phyloP scores from a whole-genome alignment of 2,329 filamentous ascomycete species.

The Periglandula ipomoeae region DNA sequence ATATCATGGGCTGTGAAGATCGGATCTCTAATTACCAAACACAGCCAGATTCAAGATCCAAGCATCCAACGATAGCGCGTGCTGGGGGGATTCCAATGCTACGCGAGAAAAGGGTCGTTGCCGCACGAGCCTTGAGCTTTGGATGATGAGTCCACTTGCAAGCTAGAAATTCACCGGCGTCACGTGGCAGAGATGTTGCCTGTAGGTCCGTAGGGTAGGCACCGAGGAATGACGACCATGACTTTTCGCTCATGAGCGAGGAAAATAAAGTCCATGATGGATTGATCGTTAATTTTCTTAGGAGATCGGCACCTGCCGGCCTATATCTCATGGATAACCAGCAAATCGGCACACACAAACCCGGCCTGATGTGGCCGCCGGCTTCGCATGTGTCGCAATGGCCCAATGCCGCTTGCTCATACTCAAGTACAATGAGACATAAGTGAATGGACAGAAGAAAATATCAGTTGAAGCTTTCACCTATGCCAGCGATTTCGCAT shows the following conservation, averaged over 20 bases:
- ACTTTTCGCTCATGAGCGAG: not conserved
- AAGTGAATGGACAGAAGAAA: not conserved
- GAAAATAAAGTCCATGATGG: too few relatives aligned
- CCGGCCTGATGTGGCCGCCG: too few relatives aligned
- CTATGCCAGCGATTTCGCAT: slow-evolving; percentile 6
- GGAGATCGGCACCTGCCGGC: not conserved
- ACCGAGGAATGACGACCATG: slow-evolving; percentile 1
- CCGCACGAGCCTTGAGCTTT: slow-evolving; percentile 12
- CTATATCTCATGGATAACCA: too few relatives aligned
- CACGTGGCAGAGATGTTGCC: slow-evolving; percentile 17
- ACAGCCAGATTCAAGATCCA: not conserved
- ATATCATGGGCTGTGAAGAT: slow-evolving; percentile 24
- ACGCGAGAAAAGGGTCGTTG: not conserved
- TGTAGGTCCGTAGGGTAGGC: slow-evolving; percentile 5
- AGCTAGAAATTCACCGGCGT: slow-evolving; percentile 22
- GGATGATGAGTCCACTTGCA: slow-evolving; percentile 17
- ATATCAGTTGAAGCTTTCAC: not conserved
- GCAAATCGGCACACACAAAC: too few relatives aligned
- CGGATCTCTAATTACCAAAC: slow-evolving; percentile 10
- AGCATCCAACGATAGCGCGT: slow-evolving; percentile 16
- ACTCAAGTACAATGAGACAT: not conserved
- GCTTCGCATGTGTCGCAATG: too few relatives aligned
- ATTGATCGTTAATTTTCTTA: not conserved
- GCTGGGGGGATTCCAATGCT: slow-evolving; percentile 7
- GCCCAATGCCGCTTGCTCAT: not conserved